phyloP scores from a whole-genome alignment of 2,329 filamentous ascomycete genomes.

The Trichoderma asperellum region DNA sequence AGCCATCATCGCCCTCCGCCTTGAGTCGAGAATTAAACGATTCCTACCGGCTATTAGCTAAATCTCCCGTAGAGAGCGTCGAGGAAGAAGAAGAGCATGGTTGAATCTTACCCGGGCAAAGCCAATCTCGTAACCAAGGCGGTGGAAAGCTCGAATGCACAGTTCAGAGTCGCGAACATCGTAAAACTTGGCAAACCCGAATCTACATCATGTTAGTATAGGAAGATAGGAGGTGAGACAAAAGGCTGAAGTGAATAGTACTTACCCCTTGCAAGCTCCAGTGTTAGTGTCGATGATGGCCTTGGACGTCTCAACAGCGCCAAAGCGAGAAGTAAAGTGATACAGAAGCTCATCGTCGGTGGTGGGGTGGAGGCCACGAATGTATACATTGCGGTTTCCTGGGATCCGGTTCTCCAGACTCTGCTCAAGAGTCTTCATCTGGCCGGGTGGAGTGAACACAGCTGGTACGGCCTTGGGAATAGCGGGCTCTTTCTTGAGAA shows the following conservation, averaged over 20 bases:
- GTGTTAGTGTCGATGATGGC: conserved; percentile 96
- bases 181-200: conserved; percentile 95
- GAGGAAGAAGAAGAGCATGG: not conserved
- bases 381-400: conserved; percentile 97
- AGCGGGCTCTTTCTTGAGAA: conserved; percentile 75
- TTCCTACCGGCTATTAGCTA: conserved; percentile 61
- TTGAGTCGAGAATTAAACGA: conserved; percentile 98
- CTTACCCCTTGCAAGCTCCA: conserved; percentile 93
- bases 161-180: conserved; percentile 87
- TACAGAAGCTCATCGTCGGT: conserved; percentile 90
- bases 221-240: not conserved
- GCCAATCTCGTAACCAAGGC: conserved; percentile 94
- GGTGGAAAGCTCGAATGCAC: conserved; percentile 94
- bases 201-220: conserved; percentile 58
- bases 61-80: not conserved
- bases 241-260: conserved; percentile 27
- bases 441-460: conserved; percentile 81
- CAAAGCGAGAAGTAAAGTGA: conserved; percentile 83
- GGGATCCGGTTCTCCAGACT: conserved; percentile 89
- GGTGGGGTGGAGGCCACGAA: conserved; percentile 91
- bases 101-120: conserved; percentile 76
- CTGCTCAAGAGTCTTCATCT: conserved; percentile 87
- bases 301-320: conserved; percentile 94
- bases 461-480: conserved; percentile 90
- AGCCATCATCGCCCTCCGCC: conserved; percentile 84